Evolutionary conservation across 208 protist species (phyloP), one percentile per base, ranked within the genome.

Genomic region (Leishmania tarentolae): DNA sequence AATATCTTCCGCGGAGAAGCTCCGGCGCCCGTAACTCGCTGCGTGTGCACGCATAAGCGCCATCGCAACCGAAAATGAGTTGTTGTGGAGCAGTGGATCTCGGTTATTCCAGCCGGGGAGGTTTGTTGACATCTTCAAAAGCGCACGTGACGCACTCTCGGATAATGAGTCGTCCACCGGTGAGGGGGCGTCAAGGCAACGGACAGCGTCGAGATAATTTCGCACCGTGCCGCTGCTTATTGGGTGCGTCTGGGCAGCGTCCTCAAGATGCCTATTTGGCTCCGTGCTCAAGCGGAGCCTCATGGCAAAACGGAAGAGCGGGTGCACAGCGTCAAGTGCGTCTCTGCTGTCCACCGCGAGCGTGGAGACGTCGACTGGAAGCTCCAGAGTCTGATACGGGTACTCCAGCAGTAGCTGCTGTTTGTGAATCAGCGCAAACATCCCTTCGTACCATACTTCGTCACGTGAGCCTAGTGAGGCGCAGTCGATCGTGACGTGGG

Each of bases 41-140:
- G 92, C 89, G 61, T 87, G 80, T 0, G 92, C 85, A n/a, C 92
- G 90, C 61, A 95, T 92, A 24, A 96, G 85, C 4, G 92, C 81
- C n/a, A 89, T 88, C 1, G 87, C 88, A 44, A 80, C 88, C 1
- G 92, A 94, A 59, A 96, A 95, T 63, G 89, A 92, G 75, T 95
- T 97, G 85, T 97, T 97, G 83, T 97, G 94, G 47, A 97, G 80
- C 13, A 97, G 86, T 8, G 91, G 74, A 77, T 97, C 92, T 53
- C 87, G 86, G 53, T 97, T 97, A 75, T 94, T 92, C 92, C 94
- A 96, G 6, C 76, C 42, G 5, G 84, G 83, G 5, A 90, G 75
- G 35, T 87, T 81, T 15, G 35, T 65, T 1, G 85, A 56, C 75
- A 93, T 87, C 47, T 44, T 66, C 42, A 93, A 66, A 66, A 96